Conservation (phyloP, 2,329 filamentous ascomycete species). For the Gaeumannomyces tritici region DNA sequence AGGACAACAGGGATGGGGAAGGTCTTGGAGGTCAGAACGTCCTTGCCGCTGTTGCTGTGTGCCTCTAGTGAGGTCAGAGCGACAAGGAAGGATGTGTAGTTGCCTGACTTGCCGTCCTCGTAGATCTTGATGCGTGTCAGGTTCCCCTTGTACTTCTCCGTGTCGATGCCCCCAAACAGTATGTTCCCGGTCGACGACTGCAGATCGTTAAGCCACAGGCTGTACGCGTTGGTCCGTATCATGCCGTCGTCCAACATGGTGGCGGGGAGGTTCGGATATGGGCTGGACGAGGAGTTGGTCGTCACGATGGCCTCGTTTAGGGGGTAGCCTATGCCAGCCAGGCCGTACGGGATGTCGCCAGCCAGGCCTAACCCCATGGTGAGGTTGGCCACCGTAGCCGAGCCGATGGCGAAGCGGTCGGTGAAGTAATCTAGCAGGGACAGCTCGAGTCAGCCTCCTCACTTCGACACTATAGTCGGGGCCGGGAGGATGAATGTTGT, state of each 20-base stretch:
- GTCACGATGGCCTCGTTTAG: conserved; percentile 39
- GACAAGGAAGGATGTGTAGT: conserved; percentile 37
- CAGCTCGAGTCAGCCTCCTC: not conserved
- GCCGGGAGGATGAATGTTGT: conserved; percentile 30
- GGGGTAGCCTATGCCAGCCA: conserved; percentile 52
- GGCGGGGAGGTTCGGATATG: conserved; percentile 53
- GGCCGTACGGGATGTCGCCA: conserved; percentile 46
- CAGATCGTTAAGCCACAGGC: conserved; percentile 54
- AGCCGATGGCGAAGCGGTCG: conserved; percentile 46
- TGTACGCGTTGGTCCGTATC: conserved; percentile 61
- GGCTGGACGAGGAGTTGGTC: conserved; percentile 13
- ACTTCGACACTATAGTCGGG: not conserved
- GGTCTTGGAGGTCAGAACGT: conserved; percentile 29
- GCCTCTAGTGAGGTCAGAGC: conserved; percentile 37
- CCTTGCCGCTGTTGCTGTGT: conserved; percentile 37
- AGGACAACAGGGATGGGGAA: conserved; percentile 53
- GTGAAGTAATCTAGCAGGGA: conserved; percentile 35
- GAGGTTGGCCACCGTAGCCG: conserved; percentile 39
- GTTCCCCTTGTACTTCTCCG: conserved; percentile 58
- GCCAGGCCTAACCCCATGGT: conserved; percentile 47
- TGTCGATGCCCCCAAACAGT: conserved; percentile 75
- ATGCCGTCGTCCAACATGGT: conserved; percentile 51
- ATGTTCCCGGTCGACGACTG: conserved; percentile 55
- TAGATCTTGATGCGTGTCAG: conserved; percentile 53
- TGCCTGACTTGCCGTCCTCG: conserved; percentile 24